These are phyloP conservation scores for Sclerotinia trifoliorum DNA, from an alignment of 2,329 filamentous ascomycete species.

Conservation along the genomic window DNA sequence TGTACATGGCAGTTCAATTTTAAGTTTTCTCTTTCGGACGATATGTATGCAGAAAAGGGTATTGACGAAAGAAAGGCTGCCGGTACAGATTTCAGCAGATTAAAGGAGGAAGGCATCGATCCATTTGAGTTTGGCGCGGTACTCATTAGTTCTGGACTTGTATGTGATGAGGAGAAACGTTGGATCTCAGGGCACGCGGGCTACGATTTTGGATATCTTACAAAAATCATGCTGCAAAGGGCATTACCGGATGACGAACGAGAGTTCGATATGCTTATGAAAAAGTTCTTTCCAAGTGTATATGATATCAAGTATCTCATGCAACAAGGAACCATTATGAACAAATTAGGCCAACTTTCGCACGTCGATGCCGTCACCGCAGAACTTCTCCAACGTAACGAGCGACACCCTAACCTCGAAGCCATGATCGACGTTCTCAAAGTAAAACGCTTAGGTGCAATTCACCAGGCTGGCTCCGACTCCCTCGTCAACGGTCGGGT, in stretches of 20 bases:
- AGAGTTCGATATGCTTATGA: conserved; percentile 84
- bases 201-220: conserved; percentile 96
- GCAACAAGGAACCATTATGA: conserved; percentile 76
- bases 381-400: conserved; percentile 79
- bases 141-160: conserved; percentile 87
- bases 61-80: conserved; percentile 87
- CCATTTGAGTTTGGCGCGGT: conserved; percentile 84
- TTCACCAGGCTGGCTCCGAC: conserved; percentile 92
- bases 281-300: conserved; percentile 87
- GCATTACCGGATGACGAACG: conserved; percentile 84
- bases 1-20: conserved; percentile 99
- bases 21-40: conserved; percentile 86
- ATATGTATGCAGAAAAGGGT: conserved; percentile 97
- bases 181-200: conserved; percentile 98
- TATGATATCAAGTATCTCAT: conserved; percentile 98
- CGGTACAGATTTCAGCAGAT: conserved; percentile 85
- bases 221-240: conserved; percentile 84
- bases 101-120: conserved; percentile 87
- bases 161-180: conserved; percentile 81
- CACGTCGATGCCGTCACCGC: conserved; percentile 63
- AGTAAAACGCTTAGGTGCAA: conserved; percentile 80
- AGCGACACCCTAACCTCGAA: conserved; percentile 87
- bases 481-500: conserved; percentile 89
- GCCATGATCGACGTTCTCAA: conserved; percentile 92
- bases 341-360: conserved; percentile 61